Conservation (phyloP, 306 rosid genomes). For the Pachyrhizus erosus region DNA sequence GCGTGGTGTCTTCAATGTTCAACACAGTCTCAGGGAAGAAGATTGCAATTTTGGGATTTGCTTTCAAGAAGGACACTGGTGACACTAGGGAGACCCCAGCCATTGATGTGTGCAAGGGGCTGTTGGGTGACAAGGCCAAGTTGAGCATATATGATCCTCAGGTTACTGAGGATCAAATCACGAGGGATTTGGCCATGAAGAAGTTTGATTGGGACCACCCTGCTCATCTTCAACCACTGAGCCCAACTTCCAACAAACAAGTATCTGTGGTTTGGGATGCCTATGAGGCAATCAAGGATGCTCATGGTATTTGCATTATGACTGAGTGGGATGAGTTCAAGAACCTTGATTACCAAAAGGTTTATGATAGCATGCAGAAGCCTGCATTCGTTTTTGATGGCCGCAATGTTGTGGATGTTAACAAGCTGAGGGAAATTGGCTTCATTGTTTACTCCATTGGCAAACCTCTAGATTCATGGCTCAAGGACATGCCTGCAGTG, state of each 20-base stretch:
- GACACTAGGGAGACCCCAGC: constrained; percentile 95
- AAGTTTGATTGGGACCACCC: constrained; percentile 95
- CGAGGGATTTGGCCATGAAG: constrained; percentile 79
- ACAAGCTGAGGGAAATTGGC: constrained; percentile 79
- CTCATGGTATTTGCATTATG: constrained; percentile 76
- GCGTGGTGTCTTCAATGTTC: constrained; percentile 87
- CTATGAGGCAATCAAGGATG: constrained; percentile 71
- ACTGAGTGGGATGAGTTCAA: constrained; percentile 91
- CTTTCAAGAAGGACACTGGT: constrained; percentile 93
- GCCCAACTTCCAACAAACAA: constrained; percentile 68
- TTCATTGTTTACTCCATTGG: constrained; percentile 86
- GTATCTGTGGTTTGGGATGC: constrained; percentile 77
- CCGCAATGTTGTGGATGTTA: constrained; percentile 64
- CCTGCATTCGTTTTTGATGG: constrained; percentile 92
- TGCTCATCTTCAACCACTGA: constrained; percentile 72
- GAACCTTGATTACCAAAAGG: constrained; percentile 70
- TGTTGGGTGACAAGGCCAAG: constrained; percentile 75
- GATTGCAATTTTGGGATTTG: constrained; percentile 77
- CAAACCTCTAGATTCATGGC: constrained; percentile 84
- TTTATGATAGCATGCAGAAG: constrained; percentile 76
- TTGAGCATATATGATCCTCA: constrained; percentile 89
- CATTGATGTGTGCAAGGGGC: constrained; percentile 85
- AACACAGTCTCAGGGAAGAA: constrained; percentile 83
- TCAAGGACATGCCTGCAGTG: constrained; percentile 92
- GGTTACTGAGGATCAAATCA: constrained; percentile 75